Base-by-base conservation (phyloP, 169 alveolate species). In the Blepharisma undulans region DNA sequence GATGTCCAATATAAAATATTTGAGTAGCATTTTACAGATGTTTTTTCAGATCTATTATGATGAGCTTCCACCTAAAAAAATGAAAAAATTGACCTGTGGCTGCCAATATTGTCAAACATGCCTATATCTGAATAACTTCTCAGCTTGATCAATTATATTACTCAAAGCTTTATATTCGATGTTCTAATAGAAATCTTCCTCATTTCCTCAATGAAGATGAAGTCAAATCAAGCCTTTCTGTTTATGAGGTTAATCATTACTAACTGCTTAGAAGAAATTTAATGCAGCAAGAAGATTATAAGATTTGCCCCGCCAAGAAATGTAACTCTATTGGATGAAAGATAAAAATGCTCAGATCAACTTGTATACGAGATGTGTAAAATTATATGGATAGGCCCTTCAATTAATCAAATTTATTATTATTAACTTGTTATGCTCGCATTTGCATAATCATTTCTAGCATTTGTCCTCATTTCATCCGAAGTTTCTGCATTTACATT, bases 261-360 rank as follows among this genome's bases (percentile, higher is more conserved):
- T 27, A 82, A 36, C 10, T 48, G 10, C 61, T 82, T 21, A 82
- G 36, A 59, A 4, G 76, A 60, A 82, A 7, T 59, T 8, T 82
- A n/a, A 36, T 82, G 74, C 33, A 82, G 60, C 33, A 48, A 21
- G 25, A 32, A 18, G 89, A 82, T 0, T 82, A 22, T 30, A 82
- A 59, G 36, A 21, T 22, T 16, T 82, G 89, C n/a, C 89, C 89
- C 12, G 60, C 29, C 34, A 33, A 48, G 14, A 22, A 60, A 22
- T 82, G 89, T 82, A 30, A 82, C 18, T 82, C 32, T 60, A 60
- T 82, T 34, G 89, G 89, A 5, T 82, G 89, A 78, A 30, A 34
- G 78, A 33, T 34, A 34, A 22, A 82, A 48, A n/a, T 82, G 89
- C 60, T 10, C 33, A 22, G 76, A 82, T 32, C 29, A 22, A 12